phyloP scores from a whole-genome alignment of 2,329 filamentous ascomycete genomes.

The Colletotrichum filicis region DNA sequence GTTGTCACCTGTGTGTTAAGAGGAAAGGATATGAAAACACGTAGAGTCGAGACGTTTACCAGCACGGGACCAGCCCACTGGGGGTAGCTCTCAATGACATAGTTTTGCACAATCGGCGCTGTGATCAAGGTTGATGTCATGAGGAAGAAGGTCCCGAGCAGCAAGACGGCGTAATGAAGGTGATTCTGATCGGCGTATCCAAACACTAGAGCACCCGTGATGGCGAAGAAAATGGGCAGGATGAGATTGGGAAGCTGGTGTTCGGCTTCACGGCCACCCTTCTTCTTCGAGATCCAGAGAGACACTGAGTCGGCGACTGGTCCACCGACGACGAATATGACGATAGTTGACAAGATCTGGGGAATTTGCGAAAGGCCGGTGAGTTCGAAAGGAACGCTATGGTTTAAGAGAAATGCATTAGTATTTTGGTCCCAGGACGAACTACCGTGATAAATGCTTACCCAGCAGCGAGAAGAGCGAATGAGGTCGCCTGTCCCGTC shows the following conservation, averaged over 20 bases:
- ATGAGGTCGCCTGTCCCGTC: background rate
- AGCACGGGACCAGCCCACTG: conserved; percentile 1
- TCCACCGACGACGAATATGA: background rate
- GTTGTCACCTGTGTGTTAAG: background rate
- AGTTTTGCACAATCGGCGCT: conserved; percentile 42
- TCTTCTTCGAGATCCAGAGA: background rate
- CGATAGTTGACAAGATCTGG: background rate
- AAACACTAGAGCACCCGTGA: background rate
- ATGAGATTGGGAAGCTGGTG: background rate
- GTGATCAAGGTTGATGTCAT: conserved; percentile 41
- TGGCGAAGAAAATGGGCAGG: background rate
- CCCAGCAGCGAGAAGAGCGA: background rate
- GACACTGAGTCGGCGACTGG: background rate
- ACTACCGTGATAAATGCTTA: background rate
- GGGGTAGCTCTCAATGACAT: conserved; percentile 46
- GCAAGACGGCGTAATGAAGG: background rate
- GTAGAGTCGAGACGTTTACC: background rate
- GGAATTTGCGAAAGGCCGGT: background rate
- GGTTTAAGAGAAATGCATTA: background rate
- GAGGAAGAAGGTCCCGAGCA: conserved; percentile 33
- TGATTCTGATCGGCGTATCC: background rate
- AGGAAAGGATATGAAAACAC: background rate
- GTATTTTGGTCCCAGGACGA: background rate
- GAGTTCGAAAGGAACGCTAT: background rate
- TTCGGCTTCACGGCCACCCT: background rate